phyloP scores from a whole-genome alignment of 345 rosid species.

The Abelmoschus esculentus region DNA sequence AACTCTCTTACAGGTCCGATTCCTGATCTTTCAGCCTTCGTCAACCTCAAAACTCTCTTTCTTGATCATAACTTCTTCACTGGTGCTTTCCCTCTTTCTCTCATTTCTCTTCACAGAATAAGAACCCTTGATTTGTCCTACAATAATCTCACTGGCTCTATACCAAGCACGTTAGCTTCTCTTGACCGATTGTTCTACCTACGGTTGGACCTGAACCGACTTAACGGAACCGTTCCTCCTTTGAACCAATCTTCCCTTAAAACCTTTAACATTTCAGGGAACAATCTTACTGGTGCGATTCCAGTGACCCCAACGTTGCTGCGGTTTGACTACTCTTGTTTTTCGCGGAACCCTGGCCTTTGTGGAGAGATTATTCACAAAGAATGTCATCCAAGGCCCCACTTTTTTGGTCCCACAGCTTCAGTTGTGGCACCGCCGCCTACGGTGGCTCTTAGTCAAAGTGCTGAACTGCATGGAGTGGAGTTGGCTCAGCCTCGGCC shows the following conservation, averaged over 20 bases:
- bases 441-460: conserved; percentile 32
- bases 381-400: conserved; percentile 55
- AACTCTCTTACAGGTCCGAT: conserved; percentile 66
- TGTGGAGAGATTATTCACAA: conserved; percentile 87
- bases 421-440: conserved; percentile 39
- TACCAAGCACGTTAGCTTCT: conserved; percentile 37
- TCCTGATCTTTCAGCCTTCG: conserved; percentile 64
- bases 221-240: conserved; percentile 59
- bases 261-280: conserved; percentile 59
- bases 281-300: conserved; percentile 61
- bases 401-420: conserved; percentile 49
- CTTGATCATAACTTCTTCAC: conserved; percentile 62
- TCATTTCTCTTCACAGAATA: conserved; percentile 47
- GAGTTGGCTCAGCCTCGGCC: conserved; percentile 28
- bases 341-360: conserved; percentile 56
- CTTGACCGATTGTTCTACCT: conserved; percentile 47
- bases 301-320: conserved; percentile 53
- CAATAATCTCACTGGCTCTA: conserved; percentile 54
- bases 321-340: conserved; percentile 54
- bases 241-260: conserved; percentile 69
- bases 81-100: conserved; percentile 62
- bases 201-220: conserved; percentile 54
- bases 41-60: conserved; percentile 66
- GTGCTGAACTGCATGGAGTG: conserved; percentile 39
- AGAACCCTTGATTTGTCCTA: conserved; percentile 59